These are phyloP conservation scores for Mycena sp. DNA, from an alignment of 1,284 basidiomycete genomes.

Conservation along the genomic window DNA sequence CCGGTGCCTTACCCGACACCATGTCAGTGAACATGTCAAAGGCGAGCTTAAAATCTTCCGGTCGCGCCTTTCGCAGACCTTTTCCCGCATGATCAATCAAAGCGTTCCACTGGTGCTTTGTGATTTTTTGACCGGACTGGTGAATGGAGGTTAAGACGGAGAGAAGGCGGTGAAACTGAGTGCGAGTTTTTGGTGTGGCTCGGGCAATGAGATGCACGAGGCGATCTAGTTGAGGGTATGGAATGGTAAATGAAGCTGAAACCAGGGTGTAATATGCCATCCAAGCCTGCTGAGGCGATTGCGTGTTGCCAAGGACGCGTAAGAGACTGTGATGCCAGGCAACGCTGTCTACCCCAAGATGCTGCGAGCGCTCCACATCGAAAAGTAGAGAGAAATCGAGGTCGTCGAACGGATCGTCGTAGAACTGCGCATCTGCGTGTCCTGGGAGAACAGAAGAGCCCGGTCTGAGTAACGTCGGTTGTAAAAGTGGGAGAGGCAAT, in stretches of 20 bases:
- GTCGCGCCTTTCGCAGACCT: slow-evolving; percentile 65
- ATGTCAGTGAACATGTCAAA: slow-evolving; percentile 70
- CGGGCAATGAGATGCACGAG: slow-evolving; percentile 64
- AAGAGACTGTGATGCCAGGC: slow-evolving; percentile 39
- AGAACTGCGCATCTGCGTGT: slow-evolving; percentile 6
- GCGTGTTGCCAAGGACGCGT: slow-evolving; percentile 48
- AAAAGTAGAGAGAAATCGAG: slow-evolving; percentile 23
- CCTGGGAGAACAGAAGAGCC: slow-evolving; percentile 15
- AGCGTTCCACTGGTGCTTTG: slow-evolving; percentile 76
- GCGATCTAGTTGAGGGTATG: slow-evolving; percentile 65
- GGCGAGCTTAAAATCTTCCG: slow-evolving; percentile 67
- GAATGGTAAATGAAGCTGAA: slow-evolving; percentile 50
- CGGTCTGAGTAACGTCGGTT: slow-evolving; percentile 16
- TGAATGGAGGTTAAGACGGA: slow-evolving; percentile 68
- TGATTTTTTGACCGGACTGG: slow-evolving; percentile 58
- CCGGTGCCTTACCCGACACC: slow-evolving; percentile 54
- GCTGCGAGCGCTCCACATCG: slow-evolving; percentile 19
- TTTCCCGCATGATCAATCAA: slow-evolving; percentile 75
- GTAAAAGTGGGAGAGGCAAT: slow-evolving; percentile 22
- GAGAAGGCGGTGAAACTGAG: slow-evolving; percentile 67
- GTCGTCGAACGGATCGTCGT: slow-evolving; percentile 29
- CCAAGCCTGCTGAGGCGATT: slow-evolving; percentile 64
- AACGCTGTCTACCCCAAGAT: slow-evolving; percentile 25
- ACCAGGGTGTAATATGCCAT: slow-evolving; percentile 60
- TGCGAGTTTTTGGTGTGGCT: slow-evolving; percentile 63